These are phyloP conservation scores for Saitozyma sp. DNA, from an alignment of 768 basidiomycete genomes.

Conservation along the genomic window DNA sequence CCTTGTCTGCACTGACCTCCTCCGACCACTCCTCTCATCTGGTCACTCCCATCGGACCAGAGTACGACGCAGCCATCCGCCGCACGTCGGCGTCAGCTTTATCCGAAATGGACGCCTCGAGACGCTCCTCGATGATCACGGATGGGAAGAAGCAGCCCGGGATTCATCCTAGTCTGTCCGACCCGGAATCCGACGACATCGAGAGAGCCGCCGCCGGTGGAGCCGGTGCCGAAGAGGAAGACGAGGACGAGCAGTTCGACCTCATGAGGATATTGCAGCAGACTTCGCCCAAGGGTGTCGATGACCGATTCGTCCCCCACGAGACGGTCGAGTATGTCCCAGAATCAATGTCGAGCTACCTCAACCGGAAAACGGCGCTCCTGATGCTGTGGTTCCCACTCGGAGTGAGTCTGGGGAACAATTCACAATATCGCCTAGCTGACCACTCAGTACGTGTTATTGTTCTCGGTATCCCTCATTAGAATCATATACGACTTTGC, in stretches of 20 bases:
- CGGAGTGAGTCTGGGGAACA: constrained; percentile 34
- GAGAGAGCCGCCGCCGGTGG: too few relatives aligned
- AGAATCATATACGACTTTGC: constrained; percentile 50
- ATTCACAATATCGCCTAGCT: not conserved
- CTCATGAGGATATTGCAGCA: constrained; percentile 36
- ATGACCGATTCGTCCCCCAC: constrained; percentile 18
- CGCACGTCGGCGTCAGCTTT: too few relatives aligned
- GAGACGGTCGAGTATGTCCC: constrained; percentile 34
- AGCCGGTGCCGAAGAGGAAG: constrained; percentile 6
- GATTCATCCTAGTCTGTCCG: too few relatives aligned
- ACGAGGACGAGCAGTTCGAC: constrained; percentile 38
- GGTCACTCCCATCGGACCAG: not conserved
- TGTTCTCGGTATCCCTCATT: constrained; percentile 52
- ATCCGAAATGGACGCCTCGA: too few relatives aligned
- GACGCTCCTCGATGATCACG: too few relatives aligned
- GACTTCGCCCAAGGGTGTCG: constrained; percentile 18
- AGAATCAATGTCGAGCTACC: constrained; percentile 51
- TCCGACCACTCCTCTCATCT: not conserved
- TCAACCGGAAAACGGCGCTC: constrained; percentile 52
- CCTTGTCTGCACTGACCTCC: not conserved
- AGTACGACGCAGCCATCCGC: too few relatives aligned
- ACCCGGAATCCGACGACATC: too few relatives aligned
- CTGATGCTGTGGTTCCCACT: constrained; percentile 53
- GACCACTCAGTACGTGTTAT: constrained; percentile 41
- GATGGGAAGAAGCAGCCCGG: too few relatives aligned